Percentiles rank a stretch among this genome's conserved stretches.
Evolutionary conservation across 139 green algal species (phyloP).

Genomic region (Chlorella sp.): DNA sequence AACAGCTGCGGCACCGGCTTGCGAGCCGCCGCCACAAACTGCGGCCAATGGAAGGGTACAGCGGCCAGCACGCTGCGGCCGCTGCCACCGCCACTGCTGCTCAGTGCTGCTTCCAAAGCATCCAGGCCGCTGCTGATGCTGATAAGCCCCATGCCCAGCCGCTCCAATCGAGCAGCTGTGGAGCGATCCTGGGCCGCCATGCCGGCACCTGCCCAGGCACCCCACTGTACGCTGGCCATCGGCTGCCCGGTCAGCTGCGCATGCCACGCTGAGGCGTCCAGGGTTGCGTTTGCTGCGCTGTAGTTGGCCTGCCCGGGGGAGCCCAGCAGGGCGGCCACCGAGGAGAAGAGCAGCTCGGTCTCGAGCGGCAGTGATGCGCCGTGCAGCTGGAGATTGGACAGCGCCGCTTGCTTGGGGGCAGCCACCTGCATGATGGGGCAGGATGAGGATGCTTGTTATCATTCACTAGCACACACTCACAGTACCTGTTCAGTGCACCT

Average conservation of each 20-base stretch:
- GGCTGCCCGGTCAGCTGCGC: not conserved
- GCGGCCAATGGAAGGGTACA: constrained; percentile 51
- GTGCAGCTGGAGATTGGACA: not conserved
- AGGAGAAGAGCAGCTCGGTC: constrained; percentile 80
- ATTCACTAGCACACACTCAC: not conserved
- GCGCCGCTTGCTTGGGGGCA: constrained; percentile 63
- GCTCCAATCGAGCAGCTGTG: constrained; percentile 63
- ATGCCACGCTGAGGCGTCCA: constrained; percentile 59
- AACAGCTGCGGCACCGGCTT: constrained; percentile 40
- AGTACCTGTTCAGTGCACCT: not conserved
- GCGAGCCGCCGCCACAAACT: constrained; percentile 39
- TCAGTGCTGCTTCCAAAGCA: not conserved
- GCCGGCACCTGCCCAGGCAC: constrained; percentile 85
- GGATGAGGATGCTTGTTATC: too few species aligned
- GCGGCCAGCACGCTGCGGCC: constrained; percentile 36
- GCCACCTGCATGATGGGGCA: constrained; percentile 18
- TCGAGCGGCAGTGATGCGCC: constrained; percentile 21
- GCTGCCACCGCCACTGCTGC: constrained; percentile 32
- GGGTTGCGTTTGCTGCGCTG: constrained; percentile 75
- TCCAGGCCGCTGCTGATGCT: not conserved
- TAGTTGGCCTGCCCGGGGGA: constrained; percentile 88
- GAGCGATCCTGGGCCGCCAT: constrained; percentile 78
- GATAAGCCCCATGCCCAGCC: constrained; percentile 71
- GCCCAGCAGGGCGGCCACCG: constrained; percentile 81
- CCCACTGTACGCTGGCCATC: constrained; percentile 81